A percentile compares a stretch with the other conserved stretches of the same genome.
Conservation (phyloP, 2,329 filamentous ascomycete genomes). For the Ophiostoma populinum region DNA sequence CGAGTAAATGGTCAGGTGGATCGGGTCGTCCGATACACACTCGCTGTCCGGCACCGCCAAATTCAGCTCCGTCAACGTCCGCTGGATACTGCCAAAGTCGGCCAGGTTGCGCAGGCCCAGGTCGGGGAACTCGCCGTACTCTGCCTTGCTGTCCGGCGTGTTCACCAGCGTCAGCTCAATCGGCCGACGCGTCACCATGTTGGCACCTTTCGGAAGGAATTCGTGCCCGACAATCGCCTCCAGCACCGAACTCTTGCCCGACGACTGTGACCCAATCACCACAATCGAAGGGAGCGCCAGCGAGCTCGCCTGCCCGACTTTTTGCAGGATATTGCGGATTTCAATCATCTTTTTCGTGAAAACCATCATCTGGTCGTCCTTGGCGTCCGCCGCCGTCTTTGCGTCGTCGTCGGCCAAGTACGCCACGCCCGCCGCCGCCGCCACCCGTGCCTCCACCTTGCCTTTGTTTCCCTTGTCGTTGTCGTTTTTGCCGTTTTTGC, state of each 20-base stretch:
- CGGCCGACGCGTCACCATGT: constrained; percentile 92
- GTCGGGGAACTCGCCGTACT: constrained; percentile 94
- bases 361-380: constrained; percentile 98
- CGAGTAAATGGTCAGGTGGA: constrained; percentile 88
- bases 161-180: constrained; percentile 96
- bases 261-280: constrained; percentile 97
- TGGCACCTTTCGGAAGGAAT: constrained; percentile 91
- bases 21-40: constrained; percentile 92
- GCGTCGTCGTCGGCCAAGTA: constrained; percentile 39
- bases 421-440: constrained; percentile 49
- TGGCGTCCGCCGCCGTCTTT: constrained; percentile 30
- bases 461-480: constrained; percentile 37
- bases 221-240: constrained; percentile 97
- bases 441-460: constrained; percentile 39
- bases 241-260: constrained; percentile 91
- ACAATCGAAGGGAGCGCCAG: constrained; percentile 90
- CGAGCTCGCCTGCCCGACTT: constrained; percentile 77
- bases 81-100: constrained; percentile 83
- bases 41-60: constrained; percentile 77
- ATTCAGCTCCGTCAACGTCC: constrained; percentile 88
- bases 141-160: constrained; percentile 67
- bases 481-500: constrained; percentile 32
- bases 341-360: constrained; percentile 99
- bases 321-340: constrained; percentile 79
- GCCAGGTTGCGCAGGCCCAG: constrained; percentile 77